phyloP scores from a whole-genome alignment of 768 basidiomycete species.

The Candolleomyces eurysporus region DNA sequence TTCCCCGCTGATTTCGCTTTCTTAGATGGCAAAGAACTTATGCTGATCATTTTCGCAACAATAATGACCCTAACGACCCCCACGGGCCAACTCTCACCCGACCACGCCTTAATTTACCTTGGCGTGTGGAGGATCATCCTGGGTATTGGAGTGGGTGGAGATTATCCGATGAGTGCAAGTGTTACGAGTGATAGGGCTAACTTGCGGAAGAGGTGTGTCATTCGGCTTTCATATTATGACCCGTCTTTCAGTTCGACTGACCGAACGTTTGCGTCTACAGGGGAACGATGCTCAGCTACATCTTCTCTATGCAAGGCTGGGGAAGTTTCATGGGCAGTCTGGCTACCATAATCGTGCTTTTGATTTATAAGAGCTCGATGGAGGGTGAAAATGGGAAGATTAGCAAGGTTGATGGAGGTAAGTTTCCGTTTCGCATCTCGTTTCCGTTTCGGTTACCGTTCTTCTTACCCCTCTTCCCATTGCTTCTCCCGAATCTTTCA shows the following conservation, averaged over 20 bases:
- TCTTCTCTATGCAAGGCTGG: slow-evolving; percentile 80
- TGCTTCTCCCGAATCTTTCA: background rate
- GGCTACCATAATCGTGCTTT: slow-evolving; percentile 61
- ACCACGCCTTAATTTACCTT: slow-evolving; percentile 58
- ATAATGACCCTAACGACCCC: slow-evolving; percentile 68
- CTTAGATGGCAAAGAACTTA: slow-evolving; percentile 73
- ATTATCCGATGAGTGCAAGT: slow-evolving; percentile 76
- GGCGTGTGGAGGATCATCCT: slow-evolving; percentile 67
- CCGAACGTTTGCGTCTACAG: too few relatives aligned
- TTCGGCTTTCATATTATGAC: too few relatives aligned
- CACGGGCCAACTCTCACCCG: slow-evolving; percentile 55
- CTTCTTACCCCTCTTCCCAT: too few relatives aligned
- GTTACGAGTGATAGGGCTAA: slow-evolving; percentile 66
- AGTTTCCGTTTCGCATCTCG: slow-evolving; percentile 15
- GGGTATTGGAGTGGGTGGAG: slow-evolving; percentile 77
- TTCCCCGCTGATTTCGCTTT: background rate
- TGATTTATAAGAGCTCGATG: slow-evolving; percentile 63
- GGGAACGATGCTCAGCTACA: slow-evolving; percentile 73
- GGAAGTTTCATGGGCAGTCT: slow-evolving; percentile 65
- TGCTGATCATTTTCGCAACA: slow-evolving; percentile 78
- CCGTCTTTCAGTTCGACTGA: too few relatives aligned
- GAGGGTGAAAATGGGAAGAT: slow-evolving; percentile 49
- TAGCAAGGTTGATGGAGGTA: slow-evolving; percentile 69
- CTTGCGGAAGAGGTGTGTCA: slow-evolving; percentile 41
- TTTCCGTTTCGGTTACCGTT: background rate